Percentiles rank a stretch among this genome's conserved stretches.
Conservation (phyloP, 495 filamentous ascomycete genomes). For the Podospora didyma region DNA sequence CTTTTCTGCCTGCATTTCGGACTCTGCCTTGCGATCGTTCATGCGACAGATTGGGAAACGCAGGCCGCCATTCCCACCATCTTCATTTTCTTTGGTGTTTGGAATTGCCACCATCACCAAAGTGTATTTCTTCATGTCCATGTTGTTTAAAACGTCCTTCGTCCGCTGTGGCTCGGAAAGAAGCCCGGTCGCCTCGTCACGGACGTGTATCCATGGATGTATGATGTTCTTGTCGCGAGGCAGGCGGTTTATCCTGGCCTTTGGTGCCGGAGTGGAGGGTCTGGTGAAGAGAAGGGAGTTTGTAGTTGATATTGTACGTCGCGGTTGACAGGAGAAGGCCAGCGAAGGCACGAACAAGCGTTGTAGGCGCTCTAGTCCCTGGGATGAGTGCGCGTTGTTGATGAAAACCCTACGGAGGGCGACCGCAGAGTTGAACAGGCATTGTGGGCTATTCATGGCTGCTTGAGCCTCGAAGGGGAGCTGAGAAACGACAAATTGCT, state of each 20-base stretch:
- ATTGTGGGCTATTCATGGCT: constrained; percentile 30
- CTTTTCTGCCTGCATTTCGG: constrained; percentile 20
- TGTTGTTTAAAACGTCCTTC: constrained; percentile 37
- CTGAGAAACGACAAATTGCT: background rate
- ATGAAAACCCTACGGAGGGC: constrained; percentile 40
- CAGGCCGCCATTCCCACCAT: background rate
- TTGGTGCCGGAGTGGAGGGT: background rate
- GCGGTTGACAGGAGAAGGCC: background rate
- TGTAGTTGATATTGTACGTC: constrained; percentile 1
- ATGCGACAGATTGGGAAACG: constrained; percentile 62
- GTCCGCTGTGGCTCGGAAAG: constrained; percentile 45
- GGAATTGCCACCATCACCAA: constrained; percentile 55
- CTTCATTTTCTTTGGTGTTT: background rate
- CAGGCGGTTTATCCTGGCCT: background rate
- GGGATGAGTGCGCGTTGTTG: constrained; percentile 12
- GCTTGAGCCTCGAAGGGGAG: background rate
- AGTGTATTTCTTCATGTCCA: constrained; percentile 48
- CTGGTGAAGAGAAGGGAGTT: constrained; percentile 1
- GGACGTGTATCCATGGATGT: constrained; percentile 49
- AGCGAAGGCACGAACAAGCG: constrained; percentile 16
- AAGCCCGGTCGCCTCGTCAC: constrained; percentile 39
- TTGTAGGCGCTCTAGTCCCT: constrained; percentile 6
- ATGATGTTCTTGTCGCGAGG: constrained; percentile 54
- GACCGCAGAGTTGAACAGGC: constrained; percentile 34
- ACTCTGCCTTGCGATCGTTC: constrained; percentile 39